phyloP scores from a whole-genome alignment of 1,139 yeast species.

The Torulaspora globosa region DNA sequence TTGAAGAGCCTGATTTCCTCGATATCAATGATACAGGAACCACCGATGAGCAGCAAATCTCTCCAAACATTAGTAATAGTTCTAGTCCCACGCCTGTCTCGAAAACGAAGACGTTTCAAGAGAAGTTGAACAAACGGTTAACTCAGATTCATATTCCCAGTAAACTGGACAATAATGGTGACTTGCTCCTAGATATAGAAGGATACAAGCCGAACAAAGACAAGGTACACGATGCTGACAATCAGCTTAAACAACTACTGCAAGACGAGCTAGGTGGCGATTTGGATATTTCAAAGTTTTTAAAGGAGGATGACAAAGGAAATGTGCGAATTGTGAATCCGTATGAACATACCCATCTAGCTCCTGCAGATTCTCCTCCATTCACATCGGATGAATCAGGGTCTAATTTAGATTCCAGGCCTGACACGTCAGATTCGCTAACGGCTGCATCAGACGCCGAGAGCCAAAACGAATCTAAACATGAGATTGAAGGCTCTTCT shows the following conservation, averaged over 20 bases:
- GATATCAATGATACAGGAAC: conserved; percentile 36
- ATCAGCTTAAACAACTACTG: conserved; percentile 65
- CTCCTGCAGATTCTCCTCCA: conserved; percentile 30
- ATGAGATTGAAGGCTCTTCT: conserved; percentile 4
- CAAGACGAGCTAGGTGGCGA: conserved; percentile 64
- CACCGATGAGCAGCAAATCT: conserved; percentile 1
- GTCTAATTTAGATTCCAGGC: conserved; percentile 11
- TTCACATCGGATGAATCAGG: conserved; percentile 24
- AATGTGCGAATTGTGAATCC: conserved; percentile 59
- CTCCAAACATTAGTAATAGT: conserved; percentile 1
- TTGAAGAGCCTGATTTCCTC: conserved; percentile 56
- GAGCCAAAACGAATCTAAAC: conserved; percentile 11
- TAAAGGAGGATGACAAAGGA: conserved; percentile 66
- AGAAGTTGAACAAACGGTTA: conserved; percentile 60
- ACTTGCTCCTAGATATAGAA: conserved; percentile 86
- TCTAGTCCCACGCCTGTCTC: conserved; percentile 21
- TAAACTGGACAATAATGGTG: conserved; percentile 85
- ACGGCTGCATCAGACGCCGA: conserved; percentile 17
- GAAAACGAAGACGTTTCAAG: conserved; percentile 37
- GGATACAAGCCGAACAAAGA: conserved; percentile 89
- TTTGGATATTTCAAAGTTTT: conserved; percentile 46
- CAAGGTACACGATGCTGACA: conserved; percentile 65
- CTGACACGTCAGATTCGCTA: conserved; percentile 12
- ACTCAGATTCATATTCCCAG: conserved; percentile 78
- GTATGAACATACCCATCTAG: conserved; percentile 32